Evolutionary conservation across 208 protist species (phyloP).

Genomic region (Leishmania amazonensis): DNA sequence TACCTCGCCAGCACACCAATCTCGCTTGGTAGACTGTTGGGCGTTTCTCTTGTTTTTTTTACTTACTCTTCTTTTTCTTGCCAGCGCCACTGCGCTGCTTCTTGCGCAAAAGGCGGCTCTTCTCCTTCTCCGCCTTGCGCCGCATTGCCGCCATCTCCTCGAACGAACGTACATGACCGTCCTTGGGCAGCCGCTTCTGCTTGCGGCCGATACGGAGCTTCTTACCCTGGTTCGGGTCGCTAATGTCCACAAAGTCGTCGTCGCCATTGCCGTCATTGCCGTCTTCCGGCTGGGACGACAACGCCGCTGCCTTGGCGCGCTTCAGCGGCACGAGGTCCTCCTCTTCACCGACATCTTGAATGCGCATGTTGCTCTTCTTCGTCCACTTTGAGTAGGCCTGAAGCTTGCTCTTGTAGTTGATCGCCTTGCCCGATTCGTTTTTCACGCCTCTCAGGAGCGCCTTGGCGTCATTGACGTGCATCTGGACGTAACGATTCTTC

Average conservation of each 20-base stretch:
- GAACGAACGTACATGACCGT: conserved; percentile 86
- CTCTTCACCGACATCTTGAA: conserved; percentile 92
- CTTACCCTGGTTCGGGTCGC: conserved; percentile 91
- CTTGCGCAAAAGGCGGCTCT: conserved; percentile 70
- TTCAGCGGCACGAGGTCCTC: conserved; percentile 84
- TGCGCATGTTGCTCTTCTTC: conserved; percentile 93
- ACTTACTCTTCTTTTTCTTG: conserved; percentile 29
- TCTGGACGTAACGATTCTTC: conserved; percentile 92
- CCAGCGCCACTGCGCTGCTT: conserved; percentile 35
- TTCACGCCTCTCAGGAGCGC: conserved; percentile 86
- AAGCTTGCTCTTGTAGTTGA: conserved; percentile 92
- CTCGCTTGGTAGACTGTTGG: too few relatives aligned
- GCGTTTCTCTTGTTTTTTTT: background rate
- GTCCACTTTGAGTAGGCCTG: conserved; percentile 88
- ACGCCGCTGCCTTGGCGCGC: conserved; percentile 60
- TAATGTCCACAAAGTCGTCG: conserved; percentile 79
- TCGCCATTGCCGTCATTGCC: conserved; percentile 43
- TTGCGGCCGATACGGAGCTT: conserved; percentile 90
- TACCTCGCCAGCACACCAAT: background rate
- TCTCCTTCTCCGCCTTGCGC: conserved; percentile 84
- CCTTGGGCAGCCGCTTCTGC: conserved; percentile 81
- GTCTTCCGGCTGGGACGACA: conserved; percentile 18
- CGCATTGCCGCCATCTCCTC: conserved; percentile 83
- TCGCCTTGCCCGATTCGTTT: conserved; percentile 92
- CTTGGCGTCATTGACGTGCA: conserved; percentile 92